Conservation (phyloP, 345 rosid species). For the Moricandia moricandioides region DNA sequence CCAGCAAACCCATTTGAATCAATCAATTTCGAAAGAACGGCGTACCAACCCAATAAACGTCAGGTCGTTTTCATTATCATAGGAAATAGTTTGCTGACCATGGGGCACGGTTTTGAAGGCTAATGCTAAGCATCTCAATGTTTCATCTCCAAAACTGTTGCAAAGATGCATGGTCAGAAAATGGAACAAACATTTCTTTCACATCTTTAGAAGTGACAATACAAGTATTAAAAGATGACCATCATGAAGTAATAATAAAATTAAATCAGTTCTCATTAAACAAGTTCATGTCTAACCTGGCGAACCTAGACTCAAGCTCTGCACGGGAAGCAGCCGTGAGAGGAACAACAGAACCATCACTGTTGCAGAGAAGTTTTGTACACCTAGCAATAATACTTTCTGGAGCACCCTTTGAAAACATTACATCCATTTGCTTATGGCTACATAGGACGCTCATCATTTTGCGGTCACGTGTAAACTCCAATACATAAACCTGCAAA, state of each 20-base stretch:
- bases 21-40: constrained; percentile 46
- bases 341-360: constrained; percentile 77
- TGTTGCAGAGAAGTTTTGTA: constrained; percentile 72
- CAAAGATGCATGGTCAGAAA: constrained; percentile 30
- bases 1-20: not conserved
- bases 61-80: constrained; percentile 87
- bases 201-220: constrained; percentile 6
- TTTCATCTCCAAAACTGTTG: constrained; percentile 90
- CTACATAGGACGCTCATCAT: constrained; percentile 97
- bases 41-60: constrained; percentile 99
- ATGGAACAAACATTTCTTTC: not conserved
- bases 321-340: constrained; percentile 61
- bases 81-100: constrained; percentile 67
- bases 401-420: constrained; percentile 98
- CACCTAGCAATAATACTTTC: constrained; percentile 90
- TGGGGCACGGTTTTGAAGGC: constrained; percentile 79
- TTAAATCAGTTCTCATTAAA: not conserved
- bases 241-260: constrained; percentile 1
- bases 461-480: constrained; percentile 96
- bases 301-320: constrained; percentile 78
- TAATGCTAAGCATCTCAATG: constrained; percentile 89
- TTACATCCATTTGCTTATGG: constrained; percentile 62
- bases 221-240: constrained; percentile 7
- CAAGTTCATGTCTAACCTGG: constrained; percentile 47
- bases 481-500: constrained; percentile 77